phyloP scores from a whole-genome alignment of 768 basidiomycete genomes.

The Pulveroboletus frians region DNA sequence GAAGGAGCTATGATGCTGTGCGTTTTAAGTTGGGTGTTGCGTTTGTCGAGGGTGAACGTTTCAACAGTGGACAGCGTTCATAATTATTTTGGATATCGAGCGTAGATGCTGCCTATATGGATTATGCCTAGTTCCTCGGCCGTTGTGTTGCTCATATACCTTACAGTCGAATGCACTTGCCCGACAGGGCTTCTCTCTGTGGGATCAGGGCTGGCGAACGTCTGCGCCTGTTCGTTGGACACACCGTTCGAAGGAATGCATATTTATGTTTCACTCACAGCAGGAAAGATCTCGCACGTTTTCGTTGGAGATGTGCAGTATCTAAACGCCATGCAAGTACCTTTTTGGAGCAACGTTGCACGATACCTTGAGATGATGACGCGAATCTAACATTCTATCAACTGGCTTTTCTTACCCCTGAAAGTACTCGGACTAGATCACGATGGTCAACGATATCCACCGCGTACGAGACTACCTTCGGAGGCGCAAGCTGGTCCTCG shows the following conservation, averaged over 20 bases:
- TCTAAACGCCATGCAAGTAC: no score
- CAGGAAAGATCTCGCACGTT: no score
- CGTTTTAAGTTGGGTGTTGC: slow-evolving; percentile 6
- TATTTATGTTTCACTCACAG: no score
- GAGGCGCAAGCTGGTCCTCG: slow-evolving; percentile 43
- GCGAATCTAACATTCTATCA: not conserved
- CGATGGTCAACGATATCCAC: slow-evolving; percentile 8
- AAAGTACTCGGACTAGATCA: not conserved
- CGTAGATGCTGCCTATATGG: slow-evolving; percentile 14
- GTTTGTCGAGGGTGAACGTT: no score
- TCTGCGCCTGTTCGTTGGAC: no score
- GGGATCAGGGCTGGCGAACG: no score
- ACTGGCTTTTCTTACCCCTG: no score
- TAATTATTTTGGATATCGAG: not conserved
- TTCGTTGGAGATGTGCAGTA: no score
- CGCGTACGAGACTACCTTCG: slow-evolving; percentile 37
- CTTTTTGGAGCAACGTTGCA: no score
- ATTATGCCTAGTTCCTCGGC: slow-evolving; percentile 6
- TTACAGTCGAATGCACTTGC: not conserved
- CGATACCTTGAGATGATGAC: not conserved
- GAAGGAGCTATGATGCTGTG: slow-evolving; percentile 26
- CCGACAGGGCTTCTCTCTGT: no score
- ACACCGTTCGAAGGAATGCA: no score
- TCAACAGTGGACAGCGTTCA: slow-evolving; percentile 6
- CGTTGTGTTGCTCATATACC: slow-evolving; percentile 15